Conservation (phyloP, 371 early-diverging fungal genomes). For the Chytridium lagenaria region DNA sequence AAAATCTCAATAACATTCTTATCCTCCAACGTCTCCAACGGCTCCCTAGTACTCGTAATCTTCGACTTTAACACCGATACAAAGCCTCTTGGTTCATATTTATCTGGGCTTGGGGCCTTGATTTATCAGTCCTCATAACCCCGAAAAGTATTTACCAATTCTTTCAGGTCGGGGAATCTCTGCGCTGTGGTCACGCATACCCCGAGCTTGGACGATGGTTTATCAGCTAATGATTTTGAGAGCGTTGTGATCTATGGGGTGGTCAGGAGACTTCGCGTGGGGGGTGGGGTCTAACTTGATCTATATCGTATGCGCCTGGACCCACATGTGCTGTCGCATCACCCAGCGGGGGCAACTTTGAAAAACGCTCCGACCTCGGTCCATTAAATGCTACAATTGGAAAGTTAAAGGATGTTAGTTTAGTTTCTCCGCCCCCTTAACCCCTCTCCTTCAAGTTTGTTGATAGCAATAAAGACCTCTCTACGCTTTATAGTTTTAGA, state of each 20-base stretch:
- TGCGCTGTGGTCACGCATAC: constrained; percentile 36
- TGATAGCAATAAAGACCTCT: too few relatives aligned
- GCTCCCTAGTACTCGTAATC: constrained; percentile 22
- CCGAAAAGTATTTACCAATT: constrained; percentile 26
- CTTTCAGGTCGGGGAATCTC: constrained; percentile 43
- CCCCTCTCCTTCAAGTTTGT: too few relatives aligned
- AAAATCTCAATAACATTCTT: constrained; percentile 30
- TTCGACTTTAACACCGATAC: constrained; percentile 33
- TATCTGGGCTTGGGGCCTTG: constrained; percentile 45
- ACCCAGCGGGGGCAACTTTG: constrained; percentile 38
- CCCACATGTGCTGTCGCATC: constrained; percentile 34
- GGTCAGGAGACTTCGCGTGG: neutral
- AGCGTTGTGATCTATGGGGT: constrained; percentile 32
- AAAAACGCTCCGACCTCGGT: constrained; percentile 43
- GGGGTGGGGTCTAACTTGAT: constrained; percentile 28
- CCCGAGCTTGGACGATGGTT: constrained; percentile 43
- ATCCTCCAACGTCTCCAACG: constrained; percentile 26
- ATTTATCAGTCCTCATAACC: too few relatives aligned
- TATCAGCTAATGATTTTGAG: constrained; percentile 22
- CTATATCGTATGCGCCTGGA: constrained; percentile 49
- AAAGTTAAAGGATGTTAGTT: too few relatives aligned
- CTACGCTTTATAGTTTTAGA: too few relatives aligned
- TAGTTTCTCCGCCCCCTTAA: too few relatives aligned
- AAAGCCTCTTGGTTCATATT: constrained; percentile 46
- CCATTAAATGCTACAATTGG: constrained; percentile 47